Conservation (phyloP, 2,329 filamentous ascomycete species). For the Botryotinia convoluta region DNA sequence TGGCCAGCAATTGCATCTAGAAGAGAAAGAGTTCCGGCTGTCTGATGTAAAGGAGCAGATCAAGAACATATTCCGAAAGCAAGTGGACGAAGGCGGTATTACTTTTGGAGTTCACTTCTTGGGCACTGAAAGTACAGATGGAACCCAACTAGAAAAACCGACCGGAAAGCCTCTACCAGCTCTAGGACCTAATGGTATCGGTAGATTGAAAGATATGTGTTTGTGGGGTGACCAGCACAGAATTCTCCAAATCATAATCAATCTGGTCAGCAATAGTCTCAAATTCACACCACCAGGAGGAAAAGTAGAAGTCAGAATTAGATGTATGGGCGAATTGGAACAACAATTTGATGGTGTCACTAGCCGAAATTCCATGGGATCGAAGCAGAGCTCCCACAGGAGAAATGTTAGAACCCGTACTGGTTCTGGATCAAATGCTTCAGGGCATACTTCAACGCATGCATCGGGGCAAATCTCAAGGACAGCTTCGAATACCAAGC, state of each 20-base stretch:
- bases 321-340: slow-evolving; percentile 61
- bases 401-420: slow-evolving; percentile 25
- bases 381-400: slow-evolving; percentile 34
- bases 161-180: slow-evolving; percentile 47
- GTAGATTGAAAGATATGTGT: slow-evolving; percentile 74
- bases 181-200: slow-evolving; percentile 62
- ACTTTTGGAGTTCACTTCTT: slow-evolving; percentile 70
- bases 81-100: slow-evolving; percentile 77
- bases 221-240: slow-evolving; percentile 91
- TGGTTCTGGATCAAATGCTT: slow-evolving; percentile 43
- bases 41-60: slow-evolving; percentile 83
- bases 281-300: slow-evolving; percentile 84
- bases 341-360: slow-evolving; percentile 21
- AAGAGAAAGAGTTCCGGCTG: slow-evolving; percentile 81
- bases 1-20: slow-evolving; percentile 75
- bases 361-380: slow-evolving; percentile 31
- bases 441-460: slow-evolving; percentile 31
- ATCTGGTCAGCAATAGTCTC: slow-evolving; percentile 84
- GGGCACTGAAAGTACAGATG: slow-evolving; percentile 44
- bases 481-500: slow-evolving; percentile 34
- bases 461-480: slow-evolving; percentile 44
- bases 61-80: slow-evolving; percentile 77
- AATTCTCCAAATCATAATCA: slow-evolving; percentile 90
- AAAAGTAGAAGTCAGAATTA: slow-evolving; percentile 72
- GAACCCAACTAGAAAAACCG: slow-evolving; percentile 21